Evolutionary conservation across 768 basidiomycete species (phyloP).

Genomic region (Plicaturopsis crispa): DNA sequence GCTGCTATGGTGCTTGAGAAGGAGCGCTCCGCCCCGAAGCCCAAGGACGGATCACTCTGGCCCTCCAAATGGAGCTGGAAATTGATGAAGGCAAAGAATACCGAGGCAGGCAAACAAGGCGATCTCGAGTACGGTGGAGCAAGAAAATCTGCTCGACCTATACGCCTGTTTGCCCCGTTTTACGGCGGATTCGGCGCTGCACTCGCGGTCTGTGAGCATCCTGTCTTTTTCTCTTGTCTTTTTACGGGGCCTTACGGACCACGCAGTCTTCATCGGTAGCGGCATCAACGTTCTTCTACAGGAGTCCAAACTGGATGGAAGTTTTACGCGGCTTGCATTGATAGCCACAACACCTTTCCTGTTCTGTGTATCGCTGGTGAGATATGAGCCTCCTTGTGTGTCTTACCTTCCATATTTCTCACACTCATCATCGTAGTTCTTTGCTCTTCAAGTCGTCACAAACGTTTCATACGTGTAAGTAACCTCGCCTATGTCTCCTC

Average conservation of each 20-base stretch:
- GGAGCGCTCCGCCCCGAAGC: too few species aligned
- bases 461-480: conserved; percentile 60
- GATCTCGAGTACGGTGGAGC: conserved; percentile 42
- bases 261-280: conserved; percentile 59
- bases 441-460: conserved; percentile 60
- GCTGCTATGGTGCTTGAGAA: conserved; percentile 21
- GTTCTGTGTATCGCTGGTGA: conserved; percentile 68
- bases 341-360: conserved; percentile 61
- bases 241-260: conserved; percentile 6
- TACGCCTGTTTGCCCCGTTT: conserved; percentile 62
- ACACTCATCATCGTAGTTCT: conserved; percentile 44
- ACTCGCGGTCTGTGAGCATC: conserved; percentile 51
- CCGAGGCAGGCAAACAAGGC: conserved; percentile 15
- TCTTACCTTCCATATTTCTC: conserved; percentile 4
- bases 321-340: conserved; percentile 57
- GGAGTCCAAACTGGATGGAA: conserved; percentile 63
- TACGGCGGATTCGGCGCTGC: conserved; percentile 67
- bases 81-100: conserved; percentile 35
- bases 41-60: conserved; percentile 10
- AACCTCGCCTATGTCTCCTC: not conserved
- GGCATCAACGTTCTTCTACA: conserved; percentile 52
- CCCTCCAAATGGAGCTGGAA: conserved; percentile 32
- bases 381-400: conserved; percentile 14
- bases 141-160: conserved; percentile 25
- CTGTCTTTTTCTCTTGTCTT: conserved; percentile 1